These are phyloP conservation scores for Daldinia caldariorum DNA, from an alignment of 495 filamentous ascomycete genomes.

Conservation along the genomic window DNA sequence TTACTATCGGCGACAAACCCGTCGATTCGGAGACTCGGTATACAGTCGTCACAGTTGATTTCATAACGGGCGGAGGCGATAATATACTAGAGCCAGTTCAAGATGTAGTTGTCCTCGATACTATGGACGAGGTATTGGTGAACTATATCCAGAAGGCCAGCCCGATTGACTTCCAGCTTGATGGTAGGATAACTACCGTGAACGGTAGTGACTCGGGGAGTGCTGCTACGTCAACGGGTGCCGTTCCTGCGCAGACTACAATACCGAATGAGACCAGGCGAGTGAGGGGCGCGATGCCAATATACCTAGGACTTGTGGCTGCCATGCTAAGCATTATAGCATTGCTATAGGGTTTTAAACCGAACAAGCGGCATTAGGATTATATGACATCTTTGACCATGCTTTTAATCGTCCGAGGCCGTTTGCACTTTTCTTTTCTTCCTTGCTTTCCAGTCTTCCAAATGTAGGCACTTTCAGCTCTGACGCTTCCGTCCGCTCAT, in stretches of 20 bases:
- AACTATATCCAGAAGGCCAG: slow-evolving; percentile 55
- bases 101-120: slow-evolving; percentile 56
- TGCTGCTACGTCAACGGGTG: slow-evolving; percentile 5
- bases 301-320: slow-evolving; percentile 8
- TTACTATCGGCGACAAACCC: slow-evolving; percentile 53
- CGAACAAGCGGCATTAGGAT: neutral
- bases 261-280: slow-evolving; percentile 5
- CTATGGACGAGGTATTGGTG: slow-evolving; percentile 62
- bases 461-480: too few species aligned
- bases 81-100: slow-evolving; percentile 57
- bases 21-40: slow-evolving; percentile 55
- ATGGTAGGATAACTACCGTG: slow-evolving; percentile 58
- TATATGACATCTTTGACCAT: neutral
- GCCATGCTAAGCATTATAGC: slow-evolving; percentile 3
- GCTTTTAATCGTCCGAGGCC: too few species aligned
- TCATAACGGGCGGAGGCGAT: slow-evolving; percentile 64
- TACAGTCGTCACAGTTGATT: slow-evolving; percentile 64
- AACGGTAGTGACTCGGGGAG: slow-evolving; percentile 24
- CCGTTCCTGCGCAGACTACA: neutral
- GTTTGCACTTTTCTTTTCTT: too few species aligned
- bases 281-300: slow-evolving; percentile 9
- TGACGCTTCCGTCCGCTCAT: too few species aligned
- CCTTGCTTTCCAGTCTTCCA: too few species aligned
- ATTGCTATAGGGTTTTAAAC: slow-evolving; percentile 4
- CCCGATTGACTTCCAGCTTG: slow-evolving; percentile 59